Evolutionary conservation across 2,329 filamentous ascomycete genomes (phyloP), one percentile per base, ranked within the genome.

Genomic region (Plectosphaerella sp.): DNA sequence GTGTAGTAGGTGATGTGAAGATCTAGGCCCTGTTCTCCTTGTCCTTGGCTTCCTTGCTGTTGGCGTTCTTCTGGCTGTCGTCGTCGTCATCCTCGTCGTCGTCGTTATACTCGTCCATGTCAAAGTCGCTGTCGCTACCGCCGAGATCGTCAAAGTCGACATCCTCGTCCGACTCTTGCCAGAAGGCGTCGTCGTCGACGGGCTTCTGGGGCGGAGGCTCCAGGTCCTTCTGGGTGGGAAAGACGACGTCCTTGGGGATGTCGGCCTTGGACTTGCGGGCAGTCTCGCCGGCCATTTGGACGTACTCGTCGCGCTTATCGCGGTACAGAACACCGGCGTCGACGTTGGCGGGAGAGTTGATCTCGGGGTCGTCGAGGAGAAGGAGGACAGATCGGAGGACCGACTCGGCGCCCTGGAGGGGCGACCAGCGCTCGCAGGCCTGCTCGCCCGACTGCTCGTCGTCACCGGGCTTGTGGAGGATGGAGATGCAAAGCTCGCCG

Each of bases 401-500:
- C 3, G 91, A 95, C 73, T 97, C 94, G 47, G 95, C 93, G 18
- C 92, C 89, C 69, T 97, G 93, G 4, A 94, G 85, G 1, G 94
- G 92, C 6, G 90, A 91, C 93, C 93, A 99, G 53, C 93, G 88
- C 72, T 97, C 94, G 53, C 87, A 88, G 7, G 94, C 93, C 39
- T 82, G 73, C 71, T 97, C 93, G 55, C 94, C 94, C 0, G 92
- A 96, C 77, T 92, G 93, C 60, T 88, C 83, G 65, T 97, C 93
- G 55, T 97, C 91, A 59, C 94, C 94, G 0, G 94, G 91, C 16
- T 84, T 82, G 70, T 99, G 93, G 11, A 99, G 84, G 63, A 99
- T 99, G 45, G 92, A 97, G 67, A 99, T 97, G 76, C 94, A 97
- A 45, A 97, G 81, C 59, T 87, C 87, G 62, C 93, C 93, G 67